Conservation (phyloP, 2,329 filamentous ascomycete species). For the Ophioceras dolichostomum region DNA sequence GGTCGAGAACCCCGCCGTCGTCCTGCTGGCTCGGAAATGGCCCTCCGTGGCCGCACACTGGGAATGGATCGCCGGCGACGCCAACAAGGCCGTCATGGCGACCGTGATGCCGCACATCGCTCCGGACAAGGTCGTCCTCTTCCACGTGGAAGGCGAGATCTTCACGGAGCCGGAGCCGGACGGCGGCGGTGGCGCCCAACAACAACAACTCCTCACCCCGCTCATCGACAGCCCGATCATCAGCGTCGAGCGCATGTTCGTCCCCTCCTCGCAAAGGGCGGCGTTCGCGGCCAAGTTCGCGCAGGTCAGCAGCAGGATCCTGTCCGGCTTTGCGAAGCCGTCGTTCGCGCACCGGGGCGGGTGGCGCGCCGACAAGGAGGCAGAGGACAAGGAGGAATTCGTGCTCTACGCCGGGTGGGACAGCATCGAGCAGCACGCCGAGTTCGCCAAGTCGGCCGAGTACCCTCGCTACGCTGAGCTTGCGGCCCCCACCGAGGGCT, state of each 20-base stretch:
- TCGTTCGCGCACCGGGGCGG: constrained; percentile 22
- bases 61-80: constrained; percentile 28
- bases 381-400: constrained; percentile 21
- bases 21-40: constrained; percentile 34
- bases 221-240: constrained; percentile 21
- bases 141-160: constrained; percentile 25
- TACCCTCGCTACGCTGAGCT: constrained; percentile 13
- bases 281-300: constrained; percentile 21
- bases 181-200: no score
- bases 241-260: constrained; percentile 21
- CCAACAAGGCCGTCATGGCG: constrained; percentile 23
- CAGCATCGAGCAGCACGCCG: constrained; percentile 19
- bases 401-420: constrained; percentile 26
- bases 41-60: constrained; percentile 25
- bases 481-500: constrained; percentile 9
- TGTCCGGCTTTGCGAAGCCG: constrained; percentile 17
- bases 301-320: constrained; percentile 16
- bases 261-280: constrained; percentile 17
- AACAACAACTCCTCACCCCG: constrained; percentile 3
- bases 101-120: constrained; percentile 14
- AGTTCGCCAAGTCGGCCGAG: constrained; percentile 13
- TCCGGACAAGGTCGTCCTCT: constrained; percentile 20
- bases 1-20: constrained; percentile 19
- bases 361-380: constrained; percentile 28
- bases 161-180: no score